Evolutionary conservation across 257 asterid genomes (phyloP).

Genomic region (Penstemon davidsonii): DNA sequence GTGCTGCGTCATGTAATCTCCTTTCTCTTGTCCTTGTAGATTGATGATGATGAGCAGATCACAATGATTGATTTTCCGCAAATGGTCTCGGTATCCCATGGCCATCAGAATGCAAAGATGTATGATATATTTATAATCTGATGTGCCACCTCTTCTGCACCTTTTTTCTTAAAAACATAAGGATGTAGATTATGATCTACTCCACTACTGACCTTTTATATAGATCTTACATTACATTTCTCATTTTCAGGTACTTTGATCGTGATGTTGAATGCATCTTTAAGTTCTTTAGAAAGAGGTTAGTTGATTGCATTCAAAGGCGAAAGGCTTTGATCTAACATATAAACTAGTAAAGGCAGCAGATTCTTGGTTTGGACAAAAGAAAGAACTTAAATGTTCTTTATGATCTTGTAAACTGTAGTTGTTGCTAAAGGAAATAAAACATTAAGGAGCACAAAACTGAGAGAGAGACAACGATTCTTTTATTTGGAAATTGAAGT

Average conservation of each 20-base stretch:
- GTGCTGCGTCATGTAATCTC: conserved; percentile 29
- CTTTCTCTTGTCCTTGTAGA: conserved; percentile 41
- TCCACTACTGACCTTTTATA: neutral
- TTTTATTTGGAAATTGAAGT: neutral
- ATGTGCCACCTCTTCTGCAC: neutral
- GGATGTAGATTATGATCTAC: neutral
- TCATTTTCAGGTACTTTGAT: conserved; percentile 76
- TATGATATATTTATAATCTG: conserved; percentile 33
- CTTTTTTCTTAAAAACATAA: conserved; percentile 1
- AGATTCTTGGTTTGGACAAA: neutral
- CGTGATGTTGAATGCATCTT: conserved; percentile 89
- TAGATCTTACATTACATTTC: conserved; percentile 17
- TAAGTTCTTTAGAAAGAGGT: conserved; percentile 88
- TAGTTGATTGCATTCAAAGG: conserved; percentile 30
- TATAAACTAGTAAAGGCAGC: neutral
- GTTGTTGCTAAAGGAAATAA: neutral
- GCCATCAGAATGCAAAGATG: conserved; percentile 87
- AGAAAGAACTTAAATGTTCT: too few species aligned
- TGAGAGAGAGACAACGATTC: neutral
- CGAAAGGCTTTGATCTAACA: conserved; percentile 14
- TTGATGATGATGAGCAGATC: conserved; percentile 90
- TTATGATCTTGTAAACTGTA: neutral
- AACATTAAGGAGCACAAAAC: neutral
- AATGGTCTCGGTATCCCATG: conserved; percentile 96
- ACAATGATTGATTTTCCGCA: conserved; percentile 96